Evolutionary conservation across 768 basidiomycete species (phyloP), one percentile per base, ranked within the genome.

Genomic region (Amanita phalloides): DNA sequence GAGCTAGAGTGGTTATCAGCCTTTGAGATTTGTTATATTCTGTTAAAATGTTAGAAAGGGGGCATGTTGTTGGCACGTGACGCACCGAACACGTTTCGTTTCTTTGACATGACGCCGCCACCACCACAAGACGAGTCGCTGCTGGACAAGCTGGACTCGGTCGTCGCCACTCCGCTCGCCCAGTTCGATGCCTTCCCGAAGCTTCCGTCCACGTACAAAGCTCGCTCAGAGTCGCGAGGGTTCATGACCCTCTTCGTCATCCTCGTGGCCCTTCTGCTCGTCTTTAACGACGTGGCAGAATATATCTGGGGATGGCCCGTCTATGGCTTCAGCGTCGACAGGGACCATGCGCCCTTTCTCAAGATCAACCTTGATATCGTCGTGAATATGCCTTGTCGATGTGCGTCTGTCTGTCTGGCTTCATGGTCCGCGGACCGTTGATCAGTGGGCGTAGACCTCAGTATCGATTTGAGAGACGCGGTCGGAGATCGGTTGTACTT

Each of bases 231-330:
- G 60, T 81, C 82, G 6, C 79, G 91, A 33, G 90, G 91, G 9
- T 80, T 91, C 65, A 73, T 90, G 67, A 92, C 90, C 17, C 54
- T 90, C 60, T 77, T 86, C 55, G 79, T 92, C 49, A 66, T 72
- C 6, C 57, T 85, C 41, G 56, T 90, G 42, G 81, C 86, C 9
- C 67, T 89, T 48, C 58, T 92, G 23, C 76, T 95, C 17, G 76
- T 93, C 51, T 74, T 91, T 54, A 94, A 95, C 58, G 94, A 98
- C 61, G 67, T 94, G 39, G 83, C 82, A 45, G 94, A 97, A 63
- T 98, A 80, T 61, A 68, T 98, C 32, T 98, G 89, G 79, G 95
- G 95, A 41, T 94, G 92, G 79, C 86, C 90, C 6, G 86, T 90
- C 62, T 84, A 84, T 58, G 82, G 86, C 61, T 99, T 97, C 66